Conservation (phyloP, 2,329 filamentous ascomycete species). For the Penicillium sp. region DNA sequence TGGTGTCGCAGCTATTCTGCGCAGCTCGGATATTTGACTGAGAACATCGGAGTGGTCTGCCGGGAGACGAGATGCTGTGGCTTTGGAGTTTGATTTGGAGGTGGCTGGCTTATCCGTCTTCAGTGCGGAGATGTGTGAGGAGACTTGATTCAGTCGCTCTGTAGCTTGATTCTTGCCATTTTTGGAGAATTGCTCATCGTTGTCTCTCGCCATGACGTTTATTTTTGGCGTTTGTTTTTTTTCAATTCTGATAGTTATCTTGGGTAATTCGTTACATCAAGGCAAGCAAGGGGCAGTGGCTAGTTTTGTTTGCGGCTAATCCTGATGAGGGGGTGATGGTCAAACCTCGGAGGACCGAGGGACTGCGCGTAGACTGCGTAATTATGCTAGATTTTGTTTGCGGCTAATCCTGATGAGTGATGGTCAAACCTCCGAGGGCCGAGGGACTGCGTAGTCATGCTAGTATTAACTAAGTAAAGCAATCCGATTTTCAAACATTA, state of each 20-base stretch:
- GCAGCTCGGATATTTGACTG: constrained; percentile 55
- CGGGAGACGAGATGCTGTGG: constrained; percentile 46
- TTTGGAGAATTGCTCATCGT: background rate
- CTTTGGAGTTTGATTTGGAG: constrained; percentile 29
- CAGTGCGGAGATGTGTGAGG: constrained; percentile 40
- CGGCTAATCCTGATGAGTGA: constrained; percentile 6
- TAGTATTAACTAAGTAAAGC: background rate
- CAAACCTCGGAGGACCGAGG: constrained; percentile 22
- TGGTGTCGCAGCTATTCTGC: constrained; percentile 56
- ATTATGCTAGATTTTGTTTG: too few species aligned
- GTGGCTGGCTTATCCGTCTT: constrained; percentile 27
- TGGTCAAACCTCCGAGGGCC: constrained; percentile 16
- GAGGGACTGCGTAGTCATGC: constrained; percentile 11
- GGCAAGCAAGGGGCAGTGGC: background rate
- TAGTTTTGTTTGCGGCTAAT: background rate
- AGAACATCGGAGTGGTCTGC: constrained; percentile 65
- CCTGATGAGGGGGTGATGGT: constrained; percentile 11
- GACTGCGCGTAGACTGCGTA: too few species aligned
- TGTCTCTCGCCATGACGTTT: constrained; percentile 8
- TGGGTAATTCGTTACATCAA: background rate
- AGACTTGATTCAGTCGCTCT: constrained; percentile 51
- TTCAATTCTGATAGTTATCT: background rate
- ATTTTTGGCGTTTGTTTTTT: background rate
- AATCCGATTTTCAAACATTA: background rate
- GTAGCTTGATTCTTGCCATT: constrained; percentile 31